Conservation (phyloP, 2,329 filamentous ascomycete species). For the Exophiala sideris region DNA sequence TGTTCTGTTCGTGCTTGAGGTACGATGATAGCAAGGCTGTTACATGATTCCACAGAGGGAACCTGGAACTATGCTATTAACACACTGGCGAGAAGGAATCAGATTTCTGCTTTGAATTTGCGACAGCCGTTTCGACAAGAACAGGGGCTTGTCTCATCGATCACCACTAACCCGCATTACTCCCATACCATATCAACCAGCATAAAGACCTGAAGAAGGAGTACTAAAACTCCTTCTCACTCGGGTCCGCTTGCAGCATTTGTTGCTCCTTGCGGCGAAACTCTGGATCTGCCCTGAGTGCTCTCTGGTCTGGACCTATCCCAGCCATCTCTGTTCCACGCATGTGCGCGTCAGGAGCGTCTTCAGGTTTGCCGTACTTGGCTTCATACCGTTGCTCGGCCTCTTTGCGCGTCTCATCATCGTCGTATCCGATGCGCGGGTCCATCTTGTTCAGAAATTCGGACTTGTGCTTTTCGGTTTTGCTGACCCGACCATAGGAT, state of each 20-base stretch:
- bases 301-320: constrained; percentile 6
- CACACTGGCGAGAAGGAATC: too few species aligned
- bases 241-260: neutral
- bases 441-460: constrained; percentile 11
- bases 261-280: neutral
- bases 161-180: too few species aligned
- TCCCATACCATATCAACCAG: too few species aligned
- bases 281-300: neutral
- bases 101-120: too few species aligned
- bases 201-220: too few species aligned
- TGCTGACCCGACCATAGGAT: constrained; percentile 11
- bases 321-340: constrained; percentile 9
- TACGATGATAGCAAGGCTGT: too few species aligned
- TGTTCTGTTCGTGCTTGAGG: too few species aligned
- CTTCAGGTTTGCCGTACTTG: constrained; percentile 10
- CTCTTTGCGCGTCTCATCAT: constrained; percentile 1
- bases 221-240: neutral
- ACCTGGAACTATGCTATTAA: too few species aligned
- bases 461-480: constrained; percentile 4
- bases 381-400: constrained; percentile 3
- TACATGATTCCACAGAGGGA: too few species aligned
- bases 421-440: constrained; percentile 9
- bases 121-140: too few species aligned
- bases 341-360: constrained; percentile 1
- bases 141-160: too few species aligned